A percentile compares a stretch with the other conserved stretches of the same genome.
Evolutionary conservation across 176 grass and related monocot species (phyloP).

Genomic region (Cenchrus purpureus): DNA sequence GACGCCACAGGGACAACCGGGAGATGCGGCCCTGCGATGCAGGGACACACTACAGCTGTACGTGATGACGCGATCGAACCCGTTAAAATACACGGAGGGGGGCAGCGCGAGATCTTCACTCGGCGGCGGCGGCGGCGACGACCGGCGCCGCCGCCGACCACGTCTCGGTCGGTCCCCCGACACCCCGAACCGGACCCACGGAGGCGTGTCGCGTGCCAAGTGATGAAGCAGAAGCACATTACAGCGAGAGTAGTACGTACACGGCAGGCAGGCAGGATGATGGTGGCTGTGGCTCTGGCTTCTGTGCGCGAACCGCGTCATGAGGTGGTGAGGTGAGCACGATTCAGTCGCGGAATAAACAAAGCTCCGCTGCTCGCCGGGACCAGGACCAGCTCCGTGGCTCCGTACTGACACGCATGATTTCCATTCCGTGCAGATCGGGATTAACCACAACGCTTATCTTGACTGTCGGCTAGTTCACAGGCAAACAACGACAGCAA

Average conservation of each 20-base stretch:
- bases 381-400: not conserved
- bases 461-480: not conserved
- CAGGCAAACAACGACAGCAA: not conserved
- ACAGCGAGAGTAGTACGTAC: too few relatives aligned
- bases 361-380: not conserved
- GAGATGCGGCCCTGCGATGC: constrained; percentile 3
- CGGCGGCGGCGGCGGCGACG: not conserved
- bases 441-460: not conserved
- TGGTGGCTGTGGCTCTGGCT: not conserved
- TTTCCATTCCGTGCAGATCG: not conserved
- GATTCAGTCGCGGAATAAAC: not conserved
- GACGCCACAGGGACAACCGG: constrained; percentile 9
- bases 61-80: too few relatives aligned
- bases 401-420: not conserved
- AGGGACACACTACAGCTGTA: not conserved
- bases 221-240: too few relatives aligned
- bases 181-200: constrained; percentile 14
- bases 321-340: not conserved
- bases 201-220: not conserved
- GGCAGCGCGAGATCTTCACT: not conserved
- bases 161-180: constrained; percentile 23
- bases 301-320: not conserved
- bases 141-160: constrained; percentile 7
- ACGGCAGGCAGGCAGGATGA: not conserved
- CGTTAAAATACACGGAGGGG: too few relatives aligned